Evolutionary conservation across 495 filamentous ascomycete species (phyloP).

Genomic region (Jackrogersella multiformis): DNA sequence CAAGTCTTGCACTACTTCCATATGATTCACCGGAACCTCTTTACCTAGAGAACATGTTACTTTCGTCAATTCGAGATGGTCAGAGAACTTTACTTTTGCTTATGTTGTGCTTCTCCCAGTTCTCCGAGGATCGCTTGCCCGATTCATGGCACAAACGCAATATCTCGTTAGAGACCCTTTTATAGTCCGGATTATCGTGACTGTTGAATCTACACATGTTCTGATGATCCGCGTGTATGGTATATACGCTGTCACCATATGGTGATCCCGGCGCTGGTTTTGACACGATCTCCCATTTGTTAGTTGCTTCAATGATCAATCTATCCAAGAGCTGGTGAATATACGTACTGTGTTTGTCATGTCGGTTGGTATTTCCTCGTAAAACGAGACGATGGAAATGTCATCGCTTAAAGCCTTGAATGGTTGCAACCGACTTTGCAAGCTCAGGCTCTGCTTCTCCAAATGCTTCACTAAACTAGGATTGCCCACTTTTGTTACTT

Average conservation of each 20-base stretch:
- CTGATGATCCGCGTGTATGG: not conserved
- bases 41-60: not conserved
- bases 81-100: conserved; percentile 1
- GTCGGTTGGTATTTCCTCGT: not conserved
- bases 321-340: not conserved
- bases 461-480: not conserved
- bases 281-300: not conserved
- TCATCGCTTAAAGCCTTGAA: conserved; percentile 10
- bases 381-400: conserved; percentile 2
- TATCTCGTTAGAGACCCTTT: not conserved
- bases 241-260: not conserved
- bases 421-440: conserved; percentile 6
- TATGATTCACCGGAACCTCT: not conserved
- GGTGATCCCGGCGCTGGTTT: not conserved
- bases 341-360: not conserved
- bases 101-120: not conserved
- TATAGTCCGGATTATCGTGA: not conserved
- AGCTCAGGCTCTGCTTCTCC: not conserved
- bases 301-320: not conserved
- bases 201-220: conserved; percentile 1
- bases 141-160: not conserved
- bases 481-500: not conserved
- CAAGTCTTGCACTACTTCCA: not conserved
- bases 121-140: not conserved
- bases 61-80: not conserved